These are phyloP conservation scores for Talaromyces wortmannii DNA, from an alignment of 495 filamentous ascomycete species.

Conservation along the genomic window DNA sequence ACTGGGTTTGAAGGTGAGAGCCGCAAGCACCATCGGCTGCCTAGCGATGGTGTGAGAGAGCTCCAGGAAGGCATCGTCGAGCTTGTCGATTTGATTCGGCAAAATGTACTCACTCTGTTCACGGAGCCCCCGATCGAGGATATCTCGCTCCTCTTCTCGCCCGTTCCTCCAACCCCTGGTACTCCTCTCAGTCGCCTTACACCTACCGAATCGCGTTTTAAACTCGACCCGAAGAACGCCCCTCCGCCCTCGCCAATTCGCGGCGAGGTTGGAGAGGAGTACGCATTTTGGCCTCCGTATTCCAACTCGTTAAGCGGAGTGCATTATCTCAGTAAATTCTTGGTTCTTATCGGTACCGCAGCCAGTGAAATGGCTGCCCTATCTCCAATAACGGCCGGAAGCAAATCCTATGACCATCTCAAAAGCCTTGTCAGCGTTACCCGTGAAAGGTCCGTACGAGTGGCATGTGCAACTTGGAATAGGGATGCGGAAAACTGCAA, in stretches of 20 bases:
- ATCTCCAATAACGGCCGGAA: conserved; percentile 51
- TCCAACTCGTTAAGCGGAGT: conserved; percentile 85
- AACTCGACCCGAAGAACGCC: conserved; percentile 66
- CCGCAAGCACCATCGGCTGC: conserved; percentile 75
- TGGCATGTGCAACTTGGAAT: conserved; percentile 79
- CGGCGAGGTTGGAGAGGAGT: conserved; percentile 86
- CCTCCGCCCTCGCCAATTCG: conserved; percentile 69
- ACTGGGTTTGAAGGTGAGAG: conserved; percentile 79
- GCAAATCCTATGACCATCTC: conserved; percentile 55
- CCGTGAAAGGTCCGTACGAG: conserved; percentile 74
- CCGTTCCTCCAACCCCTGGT: conserved; percentile 63
- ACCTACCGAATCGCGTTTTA: conserved; percentile 62
- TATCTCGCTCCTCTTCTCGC: conserved; percentile 76
- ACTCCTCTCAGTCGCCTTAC: conserved; percentile 51
- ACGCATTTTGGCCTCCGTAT: conserved; percentile 92
- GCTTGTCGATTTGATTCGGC: conserved; percentile 72
- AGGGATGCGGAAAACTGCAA: conserved; percentile 85
- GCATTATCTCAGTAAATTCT: conserved; percentile 75
- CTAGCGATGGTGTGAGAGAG: conserved; percentile 58
- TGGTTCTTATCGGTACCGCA: conserved; percentile 73
- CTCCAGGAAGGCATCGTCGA: conserved; percentile 74
- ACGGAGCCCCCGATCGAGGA: conserved; percentile 88
- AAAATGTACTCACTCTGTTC: conserved; percentile 73
- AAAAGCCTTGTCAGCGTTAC: conserved; percentile 66
- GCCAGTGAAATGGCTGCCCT: conserved; percentile 81